Base-by-base conservation (phyloP, 2,329 filamentous ascomycete species). In the Dryadomyces sulphureus region DNA sequence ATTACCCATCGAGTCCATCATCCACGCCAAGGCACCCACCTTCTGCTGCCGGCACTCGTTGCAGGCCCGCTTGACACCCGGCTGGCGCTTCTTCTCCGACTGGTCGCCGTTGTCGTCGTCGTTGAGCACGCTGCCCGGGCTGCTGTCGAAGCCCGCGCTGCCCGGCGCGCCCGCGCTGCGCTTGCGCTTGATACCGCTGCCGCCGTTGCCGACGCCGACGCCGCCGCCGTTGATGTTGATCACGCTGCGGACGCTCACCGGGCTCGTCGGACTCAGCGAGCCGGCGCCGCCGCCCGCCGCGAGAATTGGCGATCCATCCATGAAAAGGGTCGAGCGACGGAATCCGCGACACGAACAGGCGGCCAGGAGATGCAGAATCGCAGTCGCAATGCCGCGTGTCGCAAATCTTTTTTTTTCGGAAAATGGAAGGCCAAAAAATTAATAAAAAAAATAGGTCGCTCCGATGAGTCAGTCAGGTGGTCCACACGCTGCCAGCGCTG, bases 21-120 rank as follows among this genome's bases (percentile, higher is more conserved):
- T 27, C 7, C 22, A 41, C 39, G 25, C n/a, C n/a, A n/a, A 17
- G 49, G 53, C 59, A 70, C 67, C 72, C 65, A 86, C 84, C 70
- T 90, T 90, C 63, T 90, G 84, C 64, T 90, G 84, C 50, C 84
- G 74, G 59, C 84, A 90, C 62, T 90, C 84, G 58, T 89, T 89
- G 63, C 84, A 90, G 6, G 84, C 84, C 56, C 85, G 73, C 66
- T 90, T 87, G 42, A 82, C 79, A 46, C 78, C 78, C 22, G 79
- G 78, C 53, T 80, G 75, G 50, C 77, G 70, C 61, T 77, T 77
- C 62, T 75, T 75, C 55, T 79, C 75, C 41, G 68, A 62, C 45
- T 73, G 69, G 42, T 67, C 64, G 43, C 66, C 60, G 47, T 77
- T 69, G 24, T 77, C 74, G 48, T 78, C 76, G 48, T 77, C 68